Evolutionary conservation across 257 asterid genomes (phyloP), one percentile per base, ranked within the genome.

Genomic region (Nyctanthes arbortristis): DNA sequence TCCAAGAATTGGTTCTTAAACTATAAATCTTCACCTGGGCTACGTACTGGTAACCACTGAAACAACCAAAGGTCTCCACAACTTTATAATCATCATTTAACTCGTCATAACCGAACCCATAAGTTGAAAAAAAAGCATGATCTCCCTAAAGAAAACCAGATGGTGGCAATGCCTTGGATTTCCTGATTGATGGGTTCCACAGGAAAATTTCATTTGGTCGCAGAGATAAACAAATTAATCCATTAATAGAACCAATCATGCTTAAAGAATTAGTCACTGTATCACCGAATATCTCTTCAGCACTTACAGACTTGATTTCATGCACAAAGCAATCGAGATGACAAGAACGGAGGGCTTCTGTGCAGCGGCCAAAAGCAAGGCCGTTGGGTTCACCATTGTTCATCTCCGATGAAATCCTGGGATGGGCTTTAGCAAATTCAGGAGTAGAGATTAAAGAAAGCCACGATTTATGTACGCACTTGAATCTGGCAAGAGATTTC

Each of bases 71-170:
- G 4, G 35, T 32, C 7, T 32, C 35, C 7, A 32, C 35, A 32
- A 32, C 35, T 32, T 32, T 32, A 32, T 32, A 32, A 68, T 79
- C 84, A 54, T 73, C 74, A 65, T 34, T 65, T n/a, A 18, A 14
- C 62, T 6, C 52, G 65, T 74, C 78, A 24, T 74, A 77, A 52
- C 85, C 85, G 34, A 81, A 78, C 18, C 81, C 85, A 45, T 64
- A 74, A 49, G 57, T 49, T 2, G 28, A 49, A 49, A 22, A 7
- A 14, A 49, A 37, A 37, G 4, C 10, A 37, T 9, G 12, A 13
- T 37, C 16, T 37, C 45, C 4, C 72, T 18, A 5, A 70, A 27
- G 20, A 49, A 75, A 14, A 31, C 22, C 65, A 16, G 64, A 59
- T n/a, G 61, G 37, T 10, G 78, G 72, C 24, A 73, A 32, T 25